Conservation (phyloP, 495 filamentous ascomycete genomes). For the Chlorociboria aeruginascens region DNA sequence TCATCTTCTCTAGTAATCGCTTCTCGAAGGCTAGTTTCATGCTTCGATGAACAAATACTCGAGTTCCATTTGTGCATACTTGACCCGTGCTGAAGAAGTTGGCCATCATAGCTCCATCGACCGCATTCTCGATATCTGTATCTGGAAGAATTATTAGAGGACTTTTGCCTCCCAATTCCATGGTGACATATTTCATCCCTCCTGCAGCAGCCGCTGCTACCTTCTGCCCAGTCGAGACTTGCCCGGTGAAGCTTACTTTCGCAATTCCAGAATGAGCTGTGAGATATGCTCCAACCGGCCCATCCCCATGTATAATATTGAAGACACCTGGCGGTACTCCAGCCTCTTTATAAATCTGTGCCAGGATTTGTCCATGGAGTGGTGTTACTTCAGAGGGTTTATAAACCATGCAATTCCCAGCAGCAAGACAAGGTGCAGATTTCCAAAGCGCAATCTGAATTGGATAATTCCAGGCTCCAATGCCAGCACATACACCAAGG, state of each 20-base stretch:
- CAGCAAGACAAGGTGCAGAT: conserved; percentile 67
- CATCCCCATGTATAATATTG: conserved; percentile 67
- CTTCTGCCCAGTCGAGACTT: conserved; percentile 64
- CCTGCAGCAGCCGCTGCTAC: conserved; percentile 57
- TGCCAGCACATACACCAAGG: conserved; percentile 65
- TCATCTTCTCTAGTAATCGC: conserved; percentile 52
- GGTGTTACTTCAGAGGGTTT: conserved; percentile 76
- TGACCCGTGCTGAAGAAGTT: conserved; percentile 77
- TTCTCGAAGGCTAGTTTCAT: conserved; percentile 55
- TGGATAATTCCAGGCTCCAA: conserved; percentile 80
- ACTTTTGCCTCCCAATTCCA: conserved; percentile 77
- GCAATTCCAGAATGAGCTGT: conserved; percentile 55
- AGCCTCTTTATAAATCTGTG: conserved; percentile 57
- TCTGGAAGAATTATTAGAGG: conserved; percentile 61
- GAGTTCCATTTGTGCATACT: conserved; percentile 76
- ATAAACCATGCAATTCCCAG: conserved; percentile 80
- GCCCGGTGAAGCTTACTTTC: conserved; percentile 79
- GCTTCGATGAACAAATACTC: conserved; percentile 55
- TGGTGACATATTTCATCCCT: conserved; percentile 77
- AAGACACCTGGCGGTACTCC: conserved; percentile 71
- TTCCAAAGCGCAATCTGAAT: conserved; percentile 86
- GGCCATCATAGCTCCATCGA: conserved; percentile 77
- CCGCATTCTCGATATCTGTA: conserved; percentile 58
- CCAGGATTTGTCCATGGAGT: conserved; percentile 55
- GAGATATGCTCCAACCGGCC: conserved; percentile 57